phyloP scores from a whole-genome alignment of 148 eudicot species.

The Vaccinium myrtillus region DNA sequence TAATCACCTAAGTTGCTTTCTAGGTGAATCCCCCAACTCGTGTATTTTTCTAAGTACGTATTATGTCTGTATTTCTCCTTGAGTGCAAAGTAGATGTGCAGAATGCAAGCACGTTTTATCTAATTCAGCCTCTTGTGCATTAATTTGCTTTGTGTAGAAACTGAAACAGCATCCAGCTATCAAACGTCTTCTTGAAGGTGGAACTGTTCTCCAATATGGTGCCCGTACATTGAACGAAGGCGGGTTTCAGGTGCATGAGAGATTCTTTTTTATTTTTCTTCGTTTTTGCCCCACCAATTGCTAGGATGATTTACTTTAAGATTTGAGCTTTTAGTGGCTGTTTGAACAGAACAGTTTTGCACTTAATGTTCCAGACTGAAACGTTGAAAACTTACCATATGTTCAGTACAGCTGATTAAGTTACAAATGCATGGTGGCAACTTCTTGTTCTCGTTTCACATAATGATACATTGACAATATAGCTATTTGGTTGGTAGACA shows the following conservation, averaged over 20 bases:
- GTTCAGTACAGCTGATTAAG: not conserved
- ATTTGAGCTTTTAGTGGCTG: not conserved
- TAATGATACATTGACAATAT: slow-evolving; percentile 2
- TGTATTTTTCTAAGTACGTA: not conserved
- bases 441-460: not conserved
- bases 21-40: not conserved
- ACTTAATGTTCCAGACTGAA: not conserved
- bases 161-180: slow-evolving; percentile 89
- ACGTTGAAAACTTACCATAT: not conserved
- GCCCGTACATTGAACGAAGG: slow-evolving; percentile 98
- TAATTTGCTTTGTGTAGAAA: slow-evolving; percentile 43
- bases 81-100: not conserved
- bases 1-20: not conserved
- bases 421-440: not conserved
- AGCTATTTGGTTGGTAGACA: slow-evolving; percentile 11
- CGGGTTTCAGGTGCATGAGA: slow-evolving; percentile 80
- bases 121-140: not conserved
- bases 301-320: not conserved
- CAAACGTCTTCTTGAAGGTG: slow-evolving; percentile 82
- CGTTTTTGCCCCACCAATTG: not conserved
- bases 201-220: slow-evolving; percentile 87
- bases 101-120: slow-evolving; percentile 2
- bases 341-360: not conserved
- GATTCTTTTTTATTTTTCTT: not conserved
- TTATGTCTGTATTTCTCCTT: not conserved